Percentiles rank a stretch among this genome's conserved stretches.
Evolutionary conservation across 441 rosid genomes (phyloP).

Genomic region (Populus hybrid): DNA sequence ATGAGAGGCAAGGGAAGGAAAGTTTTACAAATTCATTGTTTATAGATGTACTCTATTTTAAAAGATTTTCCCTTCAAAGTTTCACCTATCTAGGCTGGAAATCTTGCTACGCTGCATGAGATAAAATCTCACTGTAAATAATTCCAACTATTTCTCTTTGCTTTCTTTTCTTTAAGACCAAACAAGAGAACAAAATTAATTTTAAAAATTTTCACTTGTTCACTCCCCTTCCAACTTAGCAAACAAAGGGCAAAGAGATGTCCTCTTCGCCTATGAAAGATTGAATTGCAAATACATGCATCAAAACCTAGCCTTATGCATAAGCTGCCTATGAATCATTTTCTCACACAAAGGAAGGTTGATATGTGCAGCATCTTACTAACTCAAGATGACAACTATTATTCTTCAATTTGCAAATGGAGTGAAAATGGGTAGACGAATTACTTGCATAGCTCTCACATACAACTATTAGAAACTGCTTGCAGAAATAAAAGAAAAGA

Average conservation of each 20-base stretch:
- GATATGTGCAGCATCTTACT: background rate
- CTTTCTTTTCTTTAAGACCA: background rate
- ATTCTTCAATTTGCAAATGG: background rate
- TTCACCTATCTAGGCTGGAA: background rate
- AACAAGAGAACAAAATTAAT: background rate
- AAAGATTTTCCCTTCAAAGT: background rate
- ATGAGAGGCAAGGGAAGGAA: background rate
- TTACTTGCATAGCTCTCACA: background rate
- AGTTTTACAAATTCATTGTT: background rate
- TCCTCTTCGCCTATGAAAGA: background rate
- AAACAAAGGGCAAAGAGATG: background rate
- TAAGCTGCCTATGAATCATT: background rate
- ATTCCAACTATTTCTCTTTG: background rate
- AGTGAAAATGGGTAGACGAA: background rate
- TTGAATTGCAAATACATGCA: background rate
- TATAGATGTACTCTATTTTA: background rate
- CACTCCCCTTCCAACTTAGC: background rate
- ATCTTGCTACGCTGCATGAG: background rate
- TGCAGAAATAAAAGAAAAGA: background rate
- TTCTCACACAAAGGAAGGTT: background rate
- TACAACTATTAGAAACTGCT: background rate
- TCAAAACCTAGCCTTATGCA: background rate
- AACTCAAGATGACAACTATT: background rate
- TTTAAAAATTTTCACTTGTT: background rate
- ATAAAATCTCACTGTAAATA: background rate